Base-by-base conservation (phyloP, 2,329 filamentous ascomycete genomes). In the Chaetomiaceae sp. region DNA sequence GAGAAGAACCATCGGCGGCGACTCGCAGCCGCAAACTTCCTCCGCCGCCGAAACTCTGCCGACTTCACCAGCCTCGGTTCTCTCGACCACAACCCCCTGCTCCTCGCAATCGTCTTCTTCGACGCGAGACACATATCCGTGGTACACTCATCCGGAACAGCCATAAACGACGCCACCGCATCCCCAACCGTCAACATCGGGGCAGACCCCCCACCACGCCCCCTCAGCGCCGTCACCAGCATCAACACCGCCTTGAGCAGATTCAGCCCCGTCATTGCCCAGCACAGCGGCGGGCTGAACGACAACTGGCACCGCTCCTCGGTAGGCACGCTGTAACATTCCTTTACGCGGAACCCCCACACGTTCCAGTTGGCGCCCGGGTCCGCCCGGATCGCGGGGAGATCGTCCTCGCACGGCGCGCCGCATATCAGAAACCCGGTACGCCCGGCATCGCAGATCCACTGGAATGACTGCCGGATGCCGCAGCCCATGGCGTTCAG, bases 91-190 rank as follows among this genome's bases (percentile, higher is more conserved):
- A 44, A n/a, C 9, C 41, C 25, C 1, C 5, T 20, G 6, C 33
- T 38, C 12, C 12, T 13, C 4, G 19, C 23, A 5, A 45, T n/a
- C 9, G 16, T n/a, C n/a, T 27, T 5, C 33, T 45, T 45, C 19
- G 33, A 37, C n/a, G 13, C 20, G 6, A 45, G 21, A 19, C 43
- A 37, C 43, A 45, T 37, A 27, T 38, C 31, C 19, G 10, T 10
- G 13, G 43, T 45, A 6, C 4, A 7, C 33, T 45, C 43, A 27
- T 45, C 43, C 31, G 43, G 43, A 13, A 25, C 31, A 3, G 14
- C 14, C 43, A 45, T 37, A 21, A 45, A 45, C 20, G 43, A 45
- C 31, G 43, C 43, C 33, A 45, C 31, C 4, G 43, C 43, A 19
- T 45, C 43, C 13, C 43, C 43, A 3, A 45, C 20, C 19, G 43